Percentiles rank a stretch among this genome's conserved stretches.
phyloP scores from a whole-genome alignment of 139 green algal genomes.

The Picochlorum sp. region DNA sequence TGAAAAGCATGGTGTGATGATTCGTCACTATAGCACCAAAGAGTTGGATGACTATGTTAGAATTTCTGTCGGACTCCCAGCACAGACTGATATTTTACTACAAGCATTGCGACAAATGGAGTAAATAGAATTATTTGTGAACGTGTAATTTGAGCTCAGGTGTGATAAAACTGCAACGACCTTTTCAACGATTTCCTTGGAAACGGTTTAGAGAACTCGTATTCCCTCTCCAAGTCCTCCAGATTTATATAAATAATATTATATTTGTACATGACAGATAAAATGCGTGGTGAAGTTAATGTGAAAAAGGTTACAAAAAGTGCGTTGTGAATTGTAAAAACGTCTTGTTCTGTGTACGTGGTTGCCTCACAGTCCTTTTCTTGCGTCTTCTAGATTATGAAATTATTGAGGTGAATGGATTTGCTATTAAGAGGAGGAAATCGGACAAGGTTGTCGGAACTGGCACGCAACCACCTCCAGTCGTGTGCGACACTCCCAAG shows the following conservation, averaged over 20 bases:
- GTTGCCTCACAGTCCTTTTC: neutral
- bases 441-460: neutral
- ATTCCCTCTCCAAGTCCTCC: neutral
- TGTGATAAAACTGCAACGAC: too few relatives aligned
- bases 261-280: neutral
- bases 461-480: neutral
- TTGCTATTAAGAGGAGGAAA: constrained; percentile 13
- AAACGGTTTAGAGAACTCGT: too few relatives aligned
- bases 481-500: neutral
- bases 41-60: constrained; percentile 85
- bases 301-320: constrained; percentile 13
- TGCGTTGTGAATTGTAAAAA: constrained; percentile 2
- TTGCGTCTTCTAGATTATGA: constrained; percentile 3
- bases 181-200: too few relatives aligned
- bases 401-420: constrained; percentile 17
- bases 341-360: neutral
- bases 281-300: neutral
- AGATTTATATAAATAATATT: neutral
- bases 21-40: constrained; percentile 89
- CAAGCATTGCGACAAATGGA: constrained; percentile 35
- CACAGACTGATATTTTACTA: constrained; percentile 87
- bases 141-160: too few relatives aligned
- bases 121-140: neutral
- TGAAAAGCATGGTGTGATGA: constrained; percentile 64
- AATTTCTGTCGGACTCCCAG: constrained; percentile 86